A percentile compares a stretch with the other conserved stretches of the same genome.
phyloP scores from a whole-genome alignment of 192 early-diverging fungal genomes.

The Allomyces macrogynus region DNA sequence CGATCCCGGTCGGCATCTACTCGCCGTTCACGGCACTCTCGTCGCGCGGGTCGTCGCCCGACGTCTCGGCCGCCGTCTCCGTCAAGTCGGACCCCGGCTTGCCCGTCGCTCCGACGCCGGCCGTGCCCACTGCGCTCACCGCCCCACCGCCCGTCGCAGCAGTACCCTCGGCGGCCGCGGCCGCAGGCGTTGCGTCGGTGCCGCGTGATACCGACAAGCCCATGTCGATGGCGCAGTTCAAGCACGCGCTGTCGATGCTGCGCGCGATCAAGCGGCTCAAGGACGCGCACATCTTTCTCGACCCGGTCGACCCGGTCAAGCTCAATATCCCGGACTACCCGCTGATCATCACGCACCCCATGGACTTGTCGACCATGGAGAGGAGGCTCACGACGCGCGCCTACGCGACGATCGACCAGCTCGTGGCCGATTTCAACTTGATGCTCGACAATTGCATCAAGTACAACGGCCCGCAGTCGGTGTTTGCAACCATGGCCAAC shows the following conservation, averaged over 20 bases:
- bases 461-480: constrained; percentile 57
- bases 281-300: constrained; percentile 66
- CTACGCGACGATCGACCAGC: constrained; percentile 43
- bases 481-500: constrained; percentile 40
- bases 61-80: no score
- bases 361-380: constrained; percentile 60
- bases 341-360: constrained; percentile 48
- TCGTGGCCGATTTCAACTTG: constrained; percentile 44
- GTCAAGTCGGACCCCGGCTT: no score
- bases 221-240: constrained; percentile 64
- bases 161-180: no score
- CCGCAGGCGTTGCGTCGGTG: no score
- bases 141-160: no score
- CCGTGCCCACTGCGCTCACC: no score
- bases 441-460: constrained; percentile 61
- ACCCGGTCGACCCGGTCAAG: constrained; percentile 55
- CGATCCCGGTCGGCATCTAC: no score
- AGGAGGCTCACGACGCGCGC: constrained; percentile 35
- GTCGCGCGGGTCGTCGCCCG: no score
- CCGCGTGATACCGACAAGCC: not conserved
- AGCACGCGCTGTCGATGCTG: constrained; percentile 56
- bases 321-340: constrained; percentile 65
- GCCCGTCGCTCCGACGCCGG: no score
- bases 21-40: no score
- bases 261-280: constrained; percentile 54